These are phyloP conservation scores for Avena sativa DNA, from an alignment of 176 grass and related monocot genomes.

Conservation along the genomic window DNA sequence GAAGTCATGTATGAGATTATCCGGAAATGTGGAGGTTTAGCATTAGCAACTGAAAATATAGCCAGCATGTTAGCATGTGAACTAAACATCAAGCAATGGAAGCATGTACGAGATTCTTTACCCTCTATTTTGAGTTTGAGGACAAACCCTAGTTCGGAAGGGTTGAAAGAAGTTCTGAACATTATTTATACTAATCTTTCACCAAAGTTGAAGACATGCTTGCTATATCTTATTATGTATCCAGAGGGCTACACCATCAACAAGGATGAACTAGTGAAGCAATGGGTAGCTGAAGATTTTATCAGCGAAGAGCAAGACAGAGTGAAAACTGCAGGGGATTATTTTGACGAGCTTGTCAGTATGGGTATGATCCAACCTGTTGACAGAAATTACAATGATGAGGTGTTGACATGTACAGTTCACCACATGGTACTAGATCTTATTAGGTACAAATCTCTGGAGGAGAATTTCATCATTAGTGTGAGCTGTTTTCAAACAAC, in stretches of 20 bases:
- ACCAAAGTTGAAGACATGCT: slow-evolving; percentile 10
- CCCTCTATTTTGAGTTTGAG: neutral
- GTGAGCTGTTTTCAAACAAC: neutral
- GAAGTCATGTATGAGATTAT: neutral
- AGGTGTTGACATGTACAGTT: neutral
- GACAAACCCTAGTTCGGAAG: neutral
- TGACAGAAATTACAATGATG: neutral
- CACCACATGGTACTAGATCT: slow-evolving; percentile 16
- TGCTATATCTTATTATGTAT: slow-evolving; percentile 4
- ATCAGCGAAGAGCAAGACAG: neutral
- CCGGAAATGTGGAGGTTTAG: neutral
- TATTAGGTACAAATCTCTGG: slow-evolving; percentile 1
- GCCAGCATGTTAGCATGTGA: neutral
- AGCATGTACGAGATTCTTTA: neutral
- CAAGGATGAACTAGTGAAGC: neutral
- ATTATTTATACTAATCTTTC: neutral
- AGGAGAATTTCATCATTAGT: slow-evolving; percentile 29
- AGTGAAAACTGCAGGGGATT: neutral
- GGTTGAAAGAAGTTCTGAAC: neutral
- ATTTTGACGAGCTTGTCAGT: neutral
- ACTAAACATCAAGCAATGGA: neutral
- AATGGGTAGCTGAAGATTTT: slow-evolving; percentile 17
- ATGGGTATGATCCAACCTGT: neutral
- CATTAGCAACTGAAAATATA: neutral
- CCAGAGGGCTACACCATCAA: neutral